Evolutionary conservation across 345 rosid species (phyloP).

Genomic region (Melaleuca quinquenervia): DNA sequence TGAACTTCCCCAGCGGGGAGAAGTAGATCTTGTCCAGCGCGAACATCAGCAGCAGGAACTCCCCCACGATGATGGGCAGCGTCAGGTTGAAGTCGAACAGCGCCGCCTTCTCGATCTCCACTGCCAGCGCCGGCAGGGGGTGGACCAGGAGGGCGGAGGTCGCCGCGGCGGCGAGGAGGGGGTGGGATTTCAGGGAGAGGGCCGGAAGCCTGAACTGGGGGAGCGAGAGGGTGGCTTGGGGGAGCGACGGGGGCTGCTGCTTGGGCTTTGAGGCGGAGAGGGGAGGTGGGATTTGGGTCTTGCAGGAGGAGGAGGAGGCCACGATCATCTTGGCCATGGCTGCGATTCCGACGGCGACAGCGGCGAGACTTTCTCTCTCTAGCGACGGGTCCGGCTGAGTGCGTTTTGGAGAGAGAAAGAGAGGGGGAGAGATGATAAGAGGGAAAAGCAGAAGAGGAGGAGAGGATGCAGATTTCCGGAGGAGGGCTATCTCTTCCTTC

Average conservation of each 20-base stretch:
- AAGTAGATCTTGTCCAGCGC: constrained; percentile 76
- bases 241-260: not conserved
- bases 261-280: constrained; percentile 18
- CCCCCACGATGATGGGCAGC: constrained; percentile 73
- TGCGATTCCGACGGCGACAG: not conserved
- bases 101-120: constrained; percentile 68
- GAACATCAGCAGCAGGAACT: constrained; percentile 78
- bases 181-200: constrained; percentile 51
- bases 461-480: not conserved
- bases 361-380: not conserved
- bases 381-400: not conserved
- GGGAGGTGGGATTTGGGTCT: constrained; percentile 21
- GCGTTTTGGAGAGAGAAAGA: not conserved
- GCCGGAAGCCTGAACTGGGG: constrained; percentile 29
- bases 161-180: constrained; percentile 34
- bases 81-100: constrained; percentile 95
- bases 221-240: constrained; percentile 8
- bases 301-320: constrained; percentile 44
- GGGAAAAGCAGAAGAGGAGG: not conserved
- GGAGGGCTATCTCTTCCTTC: not conserved
- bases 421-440: not conserved
- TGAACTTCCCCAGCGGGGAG: constrained; percentile 80
- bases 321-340: constrained; percentile 75
- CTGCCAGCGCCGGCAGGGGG: constrained; percentile 62
- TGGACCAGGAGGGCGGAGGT: constrained; percentile 27